Percentiles rank a stretch among this genome's conserved stretches.
phyloP scores from a whole-genome alignment of 805 yeast species.

The Sugiyamaella floridensis region DNA sequence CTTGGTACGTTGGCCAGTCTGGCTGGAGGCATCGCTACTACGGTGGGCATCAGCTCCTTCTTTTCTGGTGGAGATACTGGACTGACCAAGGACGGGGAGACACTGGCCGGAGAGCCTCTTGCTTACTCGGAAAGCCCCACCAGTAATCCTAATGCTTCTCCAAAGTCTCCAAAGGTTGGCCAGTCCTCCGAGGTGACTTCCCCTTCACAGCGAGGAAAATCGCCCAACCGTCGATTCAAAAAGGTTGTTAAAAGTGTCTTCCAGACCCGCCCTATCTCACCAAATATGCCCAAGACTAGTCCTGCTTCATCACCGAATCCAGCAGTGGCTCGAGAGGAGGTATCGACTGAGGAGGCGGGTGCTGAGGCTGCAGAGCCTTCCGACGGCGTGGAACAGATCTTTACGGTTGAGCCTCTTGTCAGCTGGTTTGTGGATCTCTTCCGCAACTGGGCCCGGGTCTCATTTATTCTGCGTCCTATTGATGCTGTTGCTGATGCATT shows the following conservation, averaged over 20 bases:
- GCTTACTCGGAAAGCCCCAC: not conserved
- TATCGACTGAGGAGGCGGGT: conserved; percentile 1
- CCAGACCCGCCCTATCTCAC: conserved; percentile 1
- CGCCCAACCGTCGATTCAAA: conserved; percentile 11
- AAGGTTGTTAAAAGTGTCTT: conserved; percentile 14
- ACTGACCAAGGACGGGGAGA: not conserved
- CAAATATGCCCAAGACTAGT: not conserved
- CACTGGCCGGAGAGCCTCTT: not conserved
- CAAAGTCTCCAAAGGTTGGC: not conserved
- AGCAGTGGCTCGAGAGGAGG: not conserved
- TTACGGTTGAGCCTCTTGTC: conserved; percentile 10
- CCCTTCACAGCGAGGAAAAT: conserved; percentile 2
- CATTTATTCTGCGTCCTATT: conserved; percentile 24
- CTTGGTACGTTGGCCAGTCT: not conserved
- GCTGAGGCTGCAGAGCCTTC: not conserved
- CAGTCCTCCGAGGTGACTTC: not conserved
- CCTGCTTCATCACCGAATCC: not conserved
- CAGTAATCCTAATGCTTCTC: not conserved
- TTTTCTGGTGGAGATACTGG: not conserved
- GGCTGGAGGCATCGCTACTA: not conserved
- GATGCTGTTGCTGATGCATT: conserved; percentile 24
- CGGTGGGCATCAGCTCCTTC: not conserved
- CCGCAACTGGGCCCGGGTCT: conserved; percentile 19
- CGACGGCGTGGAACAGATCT: not conserved
- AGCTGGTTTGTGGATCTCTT: conserved; percentile 15